Percentiles rank a stretch among this genome's conserved stretches.
These are phyloP conservation scores for Neurospora sublineolata DNA, from an alignment of 495 filamentous ascomycete genomes.

Conservation along the genomic window DNA sequence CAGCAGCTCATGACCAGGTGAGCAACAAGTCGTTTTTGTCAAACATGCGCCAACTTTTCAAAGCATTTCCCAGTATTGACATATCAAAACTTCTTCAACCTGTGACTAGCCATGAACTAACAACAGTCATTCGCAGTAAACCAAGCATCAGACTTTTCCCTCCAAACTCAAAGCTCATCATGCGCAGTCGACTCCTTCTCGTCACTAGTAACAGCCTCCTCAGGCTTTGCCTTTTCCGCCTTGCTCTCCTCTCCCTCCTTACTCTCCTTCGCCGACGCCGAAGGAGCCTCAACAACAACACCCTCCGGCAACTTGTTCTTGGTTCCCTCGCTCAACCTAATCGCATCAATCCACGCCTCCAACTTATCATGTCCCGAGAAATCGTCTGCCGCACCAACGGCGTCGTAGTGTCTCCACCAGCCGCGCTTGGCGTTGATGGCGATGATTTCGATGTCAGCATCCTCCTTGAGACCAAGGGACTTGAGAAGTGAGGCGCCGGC, in stretches of 20 bases:
- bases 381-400: conserved; percentile 24
- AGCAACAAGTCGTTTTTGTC: neutral
- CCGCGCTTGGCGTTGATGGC: conserved; percentile 73
- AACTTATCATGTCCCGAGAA: conserved; percentile 46
- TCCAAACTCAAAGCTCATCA: conserved; percentile 30
- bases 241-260: conserved; percentile 24
- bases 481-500: conserved; percentile 44
- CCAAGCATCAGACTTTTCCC: neutral
- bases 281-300: conserved; percentile 43
- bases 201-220: conserved; percentile 19
- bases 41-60: neutral
- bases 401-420: conserved; percentile 69
- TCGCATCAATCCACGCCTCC: conserved; percentile 78
- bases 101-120: neutral
- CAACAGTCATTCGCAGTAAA: neutral
- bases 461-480: conserved; percentile 46
- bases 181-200: conserved; percentile 24
- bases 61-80: neutral
- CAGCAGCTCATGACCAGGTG: neutral
- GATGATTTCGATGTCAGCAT: conserved; percentile 49
- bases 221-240: conserved; percentile 26
- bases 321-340: conserved; percentile 70
- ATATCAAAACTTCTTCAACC: neutral
- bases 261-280: conserved; percentile 31
- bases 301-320: conserved; percentile 74